Evolutionary conservation across 768 basidiomycete genomes (phyloP).

Genomic region (Xerocomellus amylosporus): DNA sequence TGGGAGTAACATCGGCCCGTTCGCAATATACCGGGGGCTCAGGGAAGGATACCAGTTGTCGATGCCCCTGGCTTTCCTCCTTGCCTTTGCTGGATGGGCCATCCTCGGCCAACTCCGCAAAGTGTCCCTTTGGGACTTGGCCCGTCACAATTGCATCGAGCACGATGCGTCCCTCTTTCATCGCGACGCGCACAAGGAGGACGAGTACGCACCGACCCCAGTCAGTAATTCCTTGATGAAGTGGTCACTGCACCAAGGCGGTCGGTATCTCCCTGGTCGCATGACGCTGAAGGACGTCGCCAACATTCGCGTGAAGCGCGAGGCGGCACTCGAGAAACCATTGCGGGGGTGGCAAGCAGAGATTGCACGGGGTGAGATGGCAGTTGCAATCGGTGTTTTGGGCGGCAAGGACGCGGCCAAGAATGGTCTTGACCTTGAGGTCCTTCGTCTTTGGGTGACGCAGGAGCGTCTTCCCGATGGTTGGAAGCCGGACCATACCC

Average conservation of each 20-base stretch:
- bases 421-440: conserved; percentile 44
- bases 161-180: conserved; percentile 63
- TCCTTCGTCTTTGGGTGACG: conserved; percentile 49
- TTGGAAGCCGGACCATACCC: conserved; percentile 36
- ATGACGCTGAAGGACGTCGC: conserved; percentile 40
- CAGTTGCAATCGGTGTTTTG: conserved; percentile 53
- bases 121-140: conserved; percentile 39
- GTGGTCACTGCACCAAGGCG: conserved; percentile 38
- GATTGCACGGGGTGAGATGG: conserved; percentile 67
- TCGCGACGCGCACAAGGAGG: conserved; percentile 38
- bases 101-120: conserved; percentile 38
- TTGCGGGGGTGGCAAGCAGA: conserved; percentile 49
- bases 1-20: conserved; percentile 45
- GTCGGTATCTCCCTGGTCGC: conserved; percentile 24
- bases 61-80: conserved; percentile 42
- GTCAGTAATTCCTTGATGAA: conserved; percentile 43
- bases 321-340: conserved; percentile 35
- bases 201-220: conserved; percentile 46
- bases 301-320: conserved; percentile 49
- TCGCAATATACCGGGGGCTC: conserved; percentile 41
- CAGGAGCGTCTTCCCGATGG: conserved; percentile 50
- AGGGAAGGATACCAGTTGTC: conserved; percentile 52
- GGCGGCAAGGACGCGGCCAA: conserved; percentile 35
- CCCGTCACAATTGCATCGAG: conserved; percentile 50
- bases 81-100: conserved; percentile 47